phyloP scores from a whole-genome alignment of 2,329 filamentous ascomycete genomes.

The Stagonosporopsis tanaceti region DNA sequence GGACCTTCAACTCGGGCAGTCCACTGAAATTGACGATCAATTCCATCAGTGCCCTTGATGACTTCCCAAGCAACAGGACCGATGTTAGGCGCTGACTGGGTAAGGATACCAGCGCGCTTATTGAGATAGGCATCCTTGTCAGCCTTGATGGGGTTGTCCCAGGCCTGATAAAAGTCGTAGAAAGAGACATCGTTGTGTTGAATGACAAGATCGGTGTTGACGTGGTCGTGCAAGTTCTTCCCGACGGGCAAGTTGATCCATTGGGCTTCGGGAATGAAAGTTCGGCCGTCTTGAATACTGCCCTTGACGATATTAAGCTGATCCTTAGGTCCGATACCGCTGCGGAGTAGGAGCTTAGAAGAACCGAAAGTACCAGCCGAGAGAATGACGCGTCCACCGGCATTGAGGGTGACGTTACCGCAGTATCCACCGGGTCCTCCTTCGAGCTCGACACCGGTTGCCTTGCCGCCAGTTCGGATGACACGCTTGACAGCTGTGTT shows the following conservation, averaged over 20 bases:
- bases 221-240: slow-evolving; percentile 61
- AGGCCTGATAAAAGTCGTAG: slow-evolving; percentile 73
- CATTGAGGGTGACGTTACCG: slow-evolving; percentile 68
- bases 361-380: slow-evolving; percentile 75
- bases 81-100: slow-evolving; percentile 72
- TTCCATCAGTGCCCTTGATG: slow-evolving; percentile 64
- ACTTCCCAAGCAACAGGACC: slow-evolving; percentile 70
- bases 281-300: slow-evolving; percentile 52
- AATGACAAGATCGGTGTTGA: slow-evolving; percentile 65
- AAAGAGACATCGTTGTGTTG: slow-evolving; percentile 62
- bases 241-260: slow-evolving; percentile 64
- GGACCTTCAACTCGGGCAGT: slow-evolving; percentile 69
- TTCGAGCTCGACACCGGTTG: slow-evolving; percentile 74
- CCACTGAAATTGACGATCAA: slow-evolving; percentile 70
- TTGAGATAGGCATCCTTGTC: slow-evolving; percentile 55
- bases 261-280: slow-evolving; percentile 54
- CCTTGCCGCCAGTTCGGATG: slow-evolving; percentile 67
- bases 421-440: slow-evolving; percentile 67
- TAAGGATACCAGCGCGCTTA: slow-evolving; percentile 65
- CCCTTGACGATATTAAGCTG: slow-evolving; percentile 57
- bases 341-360: slow-evolving; percentile 72
- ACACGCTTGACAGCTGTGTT: slow-evolving; percentile 73
- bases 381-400: slow-evolving; percentile 70
- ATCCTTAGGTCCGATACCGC: slow-evolving; percentile 70
- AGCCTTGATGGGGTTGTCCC: slow-evolving; percentile 51